Conservation (phyloP, 1,139 yeast species). For the Kluyveromyces sp. region DNA sequence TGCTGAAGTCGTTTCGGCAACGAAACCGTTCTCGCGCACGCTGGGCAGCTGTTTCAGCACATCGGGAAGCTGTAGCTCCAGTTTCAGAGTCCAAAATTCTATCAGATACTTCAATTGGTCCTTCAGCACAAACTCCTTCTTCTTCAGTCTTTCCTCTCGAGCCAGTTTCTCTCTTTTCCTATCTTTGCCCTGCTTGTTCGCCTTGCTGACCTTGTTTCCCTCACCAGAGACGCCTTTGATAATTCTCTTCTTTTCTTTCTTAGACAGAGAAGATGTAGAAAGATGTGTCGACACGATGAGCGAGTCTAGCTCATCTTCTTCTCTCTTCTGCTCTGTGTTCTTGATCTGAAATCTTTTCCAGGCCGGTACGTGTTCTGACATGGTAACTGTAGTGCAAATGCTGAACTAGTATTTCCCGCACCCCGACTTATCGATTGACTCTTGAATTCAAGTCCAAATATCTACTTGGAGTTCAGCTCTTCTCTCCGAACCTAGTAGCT, state of each 20-base stretch:
- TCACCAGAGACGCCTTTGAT: slow-evolving; percentile 31
- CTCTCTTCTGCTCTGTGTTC: slow-evolving; percentile 17
- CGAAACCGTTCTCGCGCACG: slow-evolving; percentile 6
- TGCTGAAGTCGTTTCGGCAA: slow-evolving; percentile 5
- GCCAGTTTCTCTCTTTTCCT: slow-evolving; percentile 73
- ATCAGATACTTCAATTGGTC: slow-evolving; percentile 75
- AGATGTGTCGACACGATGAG: slow-evolving; percentile 37
- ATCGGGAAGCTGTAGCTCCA: slow-evolving; percentile 9
- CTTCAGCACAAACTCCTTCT: slow-evolving; percentile 34
- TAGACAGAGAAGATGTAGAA: slow-evolving; percentile 43
- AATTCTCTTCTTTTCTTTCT: slow-evolving; percentile 42
- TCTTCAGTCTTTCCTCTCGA: slow-evolving; percentile 49
- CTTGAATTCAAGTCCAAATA: too few species aligned
- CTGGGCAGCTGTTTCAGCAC: slow-evolving; percentile 5
- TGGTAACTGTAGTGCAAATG: slow-evolving; percentile 7
- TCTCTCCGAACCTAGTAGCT: too few species aligned
- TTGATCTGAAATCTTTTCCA: slow-evolving; percentile 83
- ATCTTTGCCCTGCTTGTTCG: slow-evolving; percentile 37
- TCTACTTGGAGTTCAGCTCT: too few species aligned
- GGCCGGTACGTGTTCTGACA: slow-evolving; percentile 55
- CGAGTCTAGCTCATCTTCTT: slow-evolving; percentile 29
- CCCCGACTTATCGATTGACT: too few species aligned
- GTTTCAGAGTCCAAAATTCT: slow-evolving; percentile 51
- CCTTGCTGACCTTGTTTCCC: slow-evolving; percentile 26
- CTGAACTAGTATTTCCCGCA: too few species aligned